These are phyloP conservation scores for Beauveria bassiana DNA, from an alignment of 2,329 filamentous ascomycete species.

Conservation along the genomic window DNA sequence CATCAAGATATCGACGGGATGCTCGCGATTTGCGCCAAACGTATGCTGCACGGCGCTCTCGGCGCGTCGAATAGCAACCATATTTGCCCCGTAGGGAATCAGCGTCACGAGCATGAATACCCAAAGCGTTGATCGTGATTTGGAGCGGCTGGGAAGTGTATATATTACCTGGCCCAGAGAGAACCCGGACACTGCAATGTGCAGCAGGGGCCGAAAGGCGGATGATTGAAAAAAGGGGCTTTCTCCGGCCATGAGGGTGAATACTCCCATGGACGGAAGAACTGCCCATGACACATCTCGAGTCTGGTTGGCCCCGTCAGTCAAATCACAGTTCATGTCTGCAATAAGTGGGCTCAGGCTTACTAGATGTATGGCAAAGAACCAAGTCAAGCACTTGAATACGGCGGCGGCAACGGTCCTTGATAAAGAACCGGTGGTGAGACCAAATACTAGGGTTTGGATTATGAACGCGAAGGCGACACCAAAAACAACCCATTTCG, in stretches of 20 bases:
- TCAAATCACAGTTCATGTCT: fast-evolving
- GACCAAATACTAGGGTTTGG: slow-evolving; percentile 17
- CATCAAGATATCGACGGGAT: slow-evolving; percentile 30
- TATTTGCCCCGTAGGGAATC: slow-evolving; percentile 23
- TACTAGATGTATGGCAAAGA: slow-evolving; percentile 26
- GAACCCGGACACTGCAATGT: slow-evolving; percentile 22
- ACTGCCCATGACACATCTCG: slow-evolving; percentile 13
- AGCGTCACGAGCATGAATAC: slow-evolving; percentile 22
- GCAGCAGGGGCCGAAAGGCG: slow-evolving; percentile 17
- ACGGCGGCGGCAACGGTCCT: not conserved
- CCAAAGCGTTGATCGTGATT: slow-evolving; percentile 23
- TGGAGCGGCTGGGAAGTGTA: slow-evolving; percentile 25
- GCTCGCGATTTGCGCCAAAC: slow-evolving; percentile 14
- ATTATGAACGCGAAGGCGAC: slow-evolving; percentile 17
- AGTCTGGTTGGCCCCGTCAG: slow-evolving; percentile 17
- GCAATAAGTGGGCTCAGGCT: not conserved
- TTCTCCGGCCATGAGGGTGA: slow-evolving; percentile 4
- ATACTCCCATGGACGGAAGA: slow-evolving; percentile 5
- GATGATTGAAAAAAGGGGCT: slow-evolving; percentile 6
- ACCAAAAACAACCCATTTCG: slow-evolving; percentile 16
- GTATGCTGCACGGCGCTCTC: slow-evolving; percentile 9
- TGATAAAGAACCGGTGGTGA: not conserved
- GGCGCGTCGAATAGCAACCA: slow-evolving; percentile 17
- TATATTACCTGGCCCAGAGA: slow-evolving; percentile 24
- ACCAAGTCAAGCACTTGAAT: slow-evolving; percentile 29